These are phyloP conservation scores for Arthrobotrys sphaeroides DNA, from an alignment of 2,329 filamentous ascomycete species.

Conservation along the genomic window DNA sequence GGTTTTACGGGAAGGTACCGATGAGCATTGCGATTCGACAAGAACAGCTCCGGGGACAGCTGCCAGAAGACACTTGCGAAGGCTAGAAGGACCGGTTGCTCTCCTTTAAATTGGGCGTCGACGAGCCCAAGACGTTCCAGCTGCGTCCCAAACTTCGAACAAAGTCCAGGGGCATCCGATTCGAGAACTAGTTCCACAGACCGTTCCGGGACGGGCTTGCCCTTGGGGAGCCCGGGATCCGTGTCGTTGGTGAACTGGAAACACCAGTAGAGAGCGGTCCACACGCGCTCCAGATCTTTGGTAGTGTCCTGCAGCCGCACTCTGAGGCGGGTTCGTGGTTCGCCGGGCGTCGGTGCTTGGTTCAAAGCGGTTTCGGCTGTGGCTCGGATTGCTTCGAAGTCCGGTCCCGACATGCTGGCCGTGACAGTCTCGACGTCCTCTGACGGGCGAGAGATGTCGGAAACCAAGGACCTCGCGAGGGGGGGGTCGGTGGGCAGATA, in stretches of 20 bases:
- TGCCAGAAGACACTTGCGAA: slow-evolving; percentile 78
- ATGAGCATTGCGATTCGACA: slow-evolving; percentile 64
- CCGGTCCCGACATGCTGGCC: not conserved
- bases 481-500: slow-evolving; percentile 38
- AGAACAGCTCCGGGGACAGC: slow-evolving; percentile 82
- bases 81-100: not conserved
- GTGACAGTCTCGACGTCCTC: not conserved
- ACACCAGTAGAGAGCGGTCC: slow-evolving; percentile 37
- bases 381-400: not conserved
- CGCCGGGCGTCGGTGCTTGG: not conserved
- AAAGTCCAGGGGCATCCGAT: not conserved
- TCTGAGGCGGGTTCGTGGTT: not conserved
- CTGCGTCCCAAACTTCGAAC: not conserved
- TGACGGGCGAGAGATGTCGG: not conserved
- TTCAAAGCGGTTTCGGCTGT: not conserved
- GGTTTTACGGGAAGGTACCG: slow-evolving; percentile 69
- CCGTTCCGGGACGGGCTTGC: slow-evolving; percentile 38
- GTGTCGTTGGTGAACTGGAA: slow-evolving; percentile 23
- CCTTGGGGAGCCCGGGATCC: not conserved
- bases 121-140: slow-evolving; percentile 39
- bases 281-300: slow-evolving; percentile 4
- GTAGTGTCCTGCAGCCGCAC: not conserved
- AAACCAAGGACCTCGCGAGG: not conserved
- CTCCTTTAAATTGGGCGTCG: slow-evolving; percentile 12
- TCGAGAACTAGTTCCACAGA: slow-evolving; percentile 37